Percentiles rank a stretch among this genome's conserved stretches.
These are phyloP conservation scores for Farysia itapuensis DNA, from an alignment of 1,284 basidiomycete genomes.

Conservation along the genomic window DNA sequence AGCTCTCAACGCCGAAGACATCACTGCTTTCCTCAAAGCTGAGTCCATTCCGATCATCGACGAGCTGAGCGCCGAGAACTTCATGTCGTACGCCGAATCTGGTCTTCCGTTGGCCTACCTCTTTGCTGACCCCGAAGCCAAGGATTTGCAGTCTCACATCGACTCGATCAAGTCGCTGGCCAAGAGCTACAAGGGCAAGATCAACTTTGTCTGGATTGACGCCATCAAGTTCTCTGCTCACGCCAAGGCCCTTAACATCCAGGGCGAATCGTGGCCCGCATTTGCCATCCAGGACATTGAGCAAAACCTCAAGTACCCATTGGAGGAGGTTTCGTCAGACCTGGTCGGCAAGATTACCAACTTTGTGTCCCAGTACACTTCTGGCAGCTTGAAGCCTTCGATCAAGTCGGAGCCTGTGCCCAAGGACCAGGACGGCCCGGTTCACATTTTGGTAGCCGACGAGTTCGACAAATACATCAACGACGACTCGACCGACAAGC, in stretches of 20 bases:
- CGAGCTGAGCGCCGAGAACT: constrained; percentile 94
- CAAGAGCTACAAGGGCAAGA: constrained; percentile 75
- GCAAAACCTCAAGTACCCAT: constrained; percentile 85
- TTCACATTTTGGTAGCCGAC: constrained; percentile 83
- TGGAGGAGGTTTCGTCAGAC: constrained; percentile 70
- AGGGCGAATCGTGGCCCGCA: constrained; percentile 77
- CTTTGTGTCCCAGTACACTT: constrained; percentile 71
- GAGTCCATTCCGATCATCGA: constrained; percentile 86
- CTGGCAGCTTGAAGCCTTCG: constrained; percentile 75
- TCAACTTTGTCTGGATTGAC: constrained; percentile 99
- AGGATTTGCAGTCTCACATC: constrained; percentile 70
- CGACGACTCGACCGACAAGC: constrained; percentile 87
- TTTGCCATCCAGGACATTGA: constrained; percentile 89
- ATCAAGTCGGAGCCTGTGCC: constrained; percentile 91
- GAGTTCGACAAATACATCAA: constrained; percentile 80
- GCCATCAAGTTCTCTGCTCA: constrained; percentile 89
- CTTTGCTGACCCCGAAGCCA: constrained; percentile 80
- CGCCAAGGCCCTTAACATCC: constrained; percentile 88
- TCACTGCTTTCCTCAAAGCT: constrained; percentile 71
- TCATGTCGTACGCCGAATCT: constrained; percentile 78
- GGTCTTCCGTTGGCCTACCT: constrained; percentile 89
- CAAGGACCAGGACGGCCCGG: constrained; percentile 76
- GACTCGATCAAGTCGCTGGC: constrained; percentile 76
- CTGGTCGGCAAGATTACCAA: constrained; percentile 63
- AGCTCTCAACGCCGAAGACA: constrained; percentile 63